Percentiles rank a stretch among this genome's conserved stretches.
Evolutionary conservation across 2,329 filamentous ascomycete species (phyloP).

Genomic region (Colletotrichum lentis): DNA sequence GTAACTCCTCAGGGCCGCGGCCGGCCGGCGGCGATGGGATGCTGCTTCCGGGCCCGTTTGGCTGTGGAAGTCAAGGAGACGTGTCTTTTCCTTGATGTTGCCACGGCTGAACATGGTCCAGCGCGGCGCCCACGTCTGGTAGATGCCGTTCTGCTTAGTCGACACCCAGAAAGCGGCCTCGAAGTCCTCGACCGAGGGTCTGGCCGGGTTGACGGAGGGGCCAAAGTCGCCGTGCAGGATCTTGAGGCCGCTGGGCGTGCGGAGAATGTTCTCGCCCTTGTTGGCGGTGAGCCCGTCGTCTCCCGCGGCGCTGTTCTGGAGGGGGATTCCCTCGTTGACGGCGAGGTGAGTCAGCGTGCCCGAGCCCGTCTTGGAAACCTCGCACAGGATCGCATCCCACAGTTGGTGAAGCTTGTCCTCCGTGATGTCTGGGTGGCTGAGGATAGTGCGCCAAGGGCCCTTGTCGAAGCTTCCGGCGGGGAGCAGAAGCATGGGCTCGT

Average conservation of each 20-base stretch:
- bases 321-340: conserved; percentile 68
- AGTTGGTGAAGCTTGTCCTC: conserved; percentile 47
- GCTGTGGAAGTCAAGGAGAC: conserved; percentile 67
- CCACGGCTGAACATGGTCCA: conserved; percentile 96
- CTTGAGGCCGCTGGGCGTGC: conserved; percentile 74
- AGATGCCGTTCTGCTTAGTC: conserved; percentile 79
- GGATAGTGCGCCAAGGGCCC: conserved; percentile 50
- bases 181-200: conserved; percentile 63
- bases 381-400: conserved; percentile 59
- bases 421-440: conserved; percentile 42
- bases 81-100: conserved; percentile 87
- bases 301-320: conserved; percentile 43
- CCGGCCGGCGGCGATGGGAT: conserved; percentile 9
- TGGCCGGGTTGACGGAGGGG: conserved; percentile 45
- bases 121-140: conserved; percentile 84
- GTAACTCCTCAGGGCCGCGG: conserved; percentile 42
- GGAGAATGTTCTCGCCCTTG: conserved; percentile 70
- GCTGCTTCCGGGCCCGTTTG: not conserved
- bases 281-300: conserved; percentile 17
- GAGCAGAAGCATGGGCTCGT: conserved; percentile 68
- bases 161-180: conserved; percentile 77
- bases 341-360: conserved; percentile 64
- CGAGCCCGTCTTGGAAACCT: conserved; percentile 54
- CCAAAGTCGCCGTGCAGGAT: conserved; percentile 82
- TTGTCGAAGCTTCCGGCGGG: conserved; percentile 65